Conservation (phyloP, 1,284 basidiomycete genomes). For the Austroboletus niveus region DNA sequence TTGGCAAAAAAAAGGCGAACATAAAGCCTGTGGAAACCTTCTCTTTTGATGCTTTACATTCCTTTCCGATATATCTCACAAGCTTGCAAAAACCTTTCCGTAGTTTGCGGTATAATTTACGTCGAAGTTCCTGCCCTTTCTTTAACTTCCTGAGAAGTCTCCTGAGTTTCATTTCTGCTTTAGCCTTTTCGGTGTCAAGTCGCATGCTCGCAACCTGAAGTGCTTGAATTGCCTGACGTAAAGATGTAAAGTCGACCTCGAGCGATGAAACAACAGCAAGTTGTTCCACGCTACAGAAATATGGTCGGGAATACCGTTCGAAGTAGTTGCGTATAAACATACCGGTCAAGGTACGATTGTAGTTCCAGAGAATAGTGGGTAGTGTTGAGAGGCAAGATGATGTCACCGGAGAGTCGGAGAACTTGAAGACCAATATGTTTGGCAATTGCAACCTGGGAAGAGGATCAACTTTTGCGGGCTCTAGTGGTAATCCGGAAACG, state of each 20-base stretch:
- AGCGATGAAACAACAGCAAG: constrained; percentile 23
- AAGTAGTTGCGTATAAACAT: constrained; percentile 12
- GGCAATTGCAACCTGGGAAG: constrained; percentile 56
- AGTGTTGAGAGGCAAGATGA: constrained; percentile 71
- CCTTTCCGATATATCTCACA: constrained; percentile 21
- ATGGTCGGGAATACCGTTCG: not conserved
- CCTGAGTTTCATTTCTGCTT: constrained; percentile 37
- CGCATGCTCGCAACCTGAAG: constrained; percentile 51
- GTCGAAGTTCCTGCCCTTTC: constrained; percentile 11
- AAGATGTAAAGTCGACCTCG: constrained; percentile 32
- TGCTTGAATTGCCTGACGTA: constrained; percentile 46
- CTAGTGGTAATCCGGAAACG: constrained; percentile 13
- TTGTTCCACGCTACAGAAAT: constrained; percentile 32
- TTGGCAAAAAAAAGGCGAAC: constrained; percentile 16
- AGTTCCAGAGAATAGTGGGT: constrained; percentile 64
- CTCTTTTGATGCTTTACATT: constrained; percentile 16
- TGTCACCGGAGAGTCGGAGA: constrained; percentile 58
- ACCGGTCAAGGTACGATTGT: constrained; percentile 49
- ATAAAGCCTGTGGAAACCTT: not conserved
- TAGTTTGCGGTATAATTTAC: constrained; percentile 17
- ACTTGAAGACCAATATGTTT: constrained; percentile 64
- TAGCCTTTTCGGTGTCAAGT: constrained; percentile 53
- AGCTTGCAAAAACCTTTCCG: constrained; percentile 33
- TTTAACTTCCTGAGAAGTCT: constrained; percentile 35
- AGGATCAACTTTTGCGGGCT: not conserved